phyloP scores from a whole-genome alignment of 345 rosid species.

The Dipteronia dyeriana region DNA sequence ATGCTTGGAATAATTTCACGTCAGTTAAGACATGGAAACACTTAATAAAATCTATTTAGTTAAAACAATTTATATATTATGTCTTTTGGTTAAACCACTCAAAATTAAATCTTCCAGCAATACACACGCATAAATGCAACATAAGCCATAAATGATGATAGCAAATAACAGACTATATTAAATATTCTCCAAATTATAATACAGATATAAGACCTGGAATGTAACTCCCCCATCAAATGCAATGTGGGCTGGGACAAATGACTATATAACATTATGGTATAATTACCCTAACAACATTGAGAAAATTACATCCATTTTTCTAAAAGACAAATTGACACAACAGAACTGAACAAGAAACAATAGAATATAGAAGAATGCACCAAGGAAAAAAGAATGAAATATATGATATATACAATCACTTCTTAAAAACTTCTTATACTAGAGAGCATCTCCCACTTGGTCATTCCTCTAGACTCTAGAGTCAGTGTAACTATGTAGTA shows the following conservation, averaged over 20 bases:
- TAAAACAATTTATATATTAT: neutral
- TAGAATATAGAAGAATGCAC: neutral
- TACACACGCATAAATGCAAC: neutral
- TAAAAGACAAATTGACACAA: neutral
- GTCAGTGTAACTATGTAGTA: conserved; percentile 9
- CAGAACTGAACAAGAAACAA: neutral
- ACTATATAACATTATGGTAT: neutral
- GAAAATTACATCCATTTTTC: conserved; percentile 2
- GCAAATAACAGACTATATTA: neutral
- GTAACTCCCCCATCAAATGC: neutral
- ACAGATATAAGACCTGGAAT: neutral
- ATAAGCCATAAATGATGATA: neutral
- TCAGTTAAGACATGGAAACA: neutral
- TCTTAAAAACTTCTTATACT: conserved; percentile 15
- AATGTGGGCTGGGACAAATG: neutral
- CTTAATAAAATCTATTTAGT: no score
- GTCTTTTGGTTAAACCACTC: neutral
- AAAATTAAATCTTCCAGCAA: neutral
- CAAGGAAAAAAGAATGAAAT: neutral
- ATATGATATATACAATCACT: neutral
- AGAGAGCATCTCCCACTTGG: neutral
- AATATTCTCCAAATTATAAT: neutral
- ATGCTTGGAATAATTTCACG: neutral
- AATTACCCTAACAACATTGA: neutral
- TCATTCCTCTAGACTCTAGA: conserved; percentile 22